These are phyloP conservation scores for Lactarius pseudohatsudake DNA, from an alignment of 768 basidiomycete species.

Conservation along the genomic window DNA sequence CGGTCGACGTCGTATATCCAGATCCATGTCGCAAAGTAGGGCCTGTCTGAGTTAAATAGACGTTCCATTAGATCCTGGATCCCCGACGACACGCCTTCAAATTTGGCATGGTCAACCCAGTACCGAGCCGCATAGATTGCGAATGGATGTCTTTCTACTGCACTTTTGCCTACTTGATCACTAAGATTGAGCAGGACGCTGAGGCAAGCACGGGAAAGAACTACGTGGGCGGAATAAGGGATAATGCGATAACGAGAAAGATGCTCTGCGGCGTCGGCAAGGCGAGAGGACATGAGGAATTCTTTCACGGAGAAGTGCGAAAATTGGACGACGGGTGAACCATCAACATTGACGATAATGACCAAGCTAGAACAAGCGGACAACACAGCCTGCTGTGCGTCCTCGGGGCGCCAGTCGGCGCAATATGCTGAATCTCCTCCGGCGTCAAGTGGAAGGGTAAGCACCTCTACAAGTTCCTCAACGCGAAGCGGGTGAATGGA, in stretches of 20 bases:
- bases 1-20: constrained; percentile 8
- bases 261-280: neutral
- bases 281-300: constrained; percentile 13
- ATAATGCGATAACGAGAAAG: constrained; percentile 3
- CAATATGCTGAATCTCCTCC: neutral
- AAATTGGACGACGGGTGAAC: neutral
- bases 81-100: neutral
- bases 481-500: constrained; percentile 4
- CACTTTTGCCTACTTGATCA: neutral
- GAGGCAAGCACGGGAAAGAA: constrained; percentile 5
- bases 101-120: constrained; percentile 9
- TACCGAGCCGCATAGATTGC: constrained; percentile 9
- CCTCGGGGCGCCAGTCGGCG: neutral
- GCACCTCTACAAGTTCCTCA: constrained; percentile 11
- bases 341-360: neutral
- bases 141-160: neutral
- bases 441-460: neutral
- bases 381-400: neutral
- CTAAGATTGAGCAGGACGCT: constrained; percentile 9
- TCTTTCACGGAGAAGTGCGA: constrained; percentile 21
- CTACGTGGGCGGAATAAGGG: neutral
- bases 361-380: neutral
- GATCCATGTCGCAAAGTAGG: constrained; percentile 13
- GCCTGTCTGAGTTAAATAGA: neutral
- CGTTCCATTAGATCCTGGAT: neutral